Evolutionary conservation across 495 filamentous ascomycete species (phyloP).

Genomic region (Entonaema liquescens): DNA sequence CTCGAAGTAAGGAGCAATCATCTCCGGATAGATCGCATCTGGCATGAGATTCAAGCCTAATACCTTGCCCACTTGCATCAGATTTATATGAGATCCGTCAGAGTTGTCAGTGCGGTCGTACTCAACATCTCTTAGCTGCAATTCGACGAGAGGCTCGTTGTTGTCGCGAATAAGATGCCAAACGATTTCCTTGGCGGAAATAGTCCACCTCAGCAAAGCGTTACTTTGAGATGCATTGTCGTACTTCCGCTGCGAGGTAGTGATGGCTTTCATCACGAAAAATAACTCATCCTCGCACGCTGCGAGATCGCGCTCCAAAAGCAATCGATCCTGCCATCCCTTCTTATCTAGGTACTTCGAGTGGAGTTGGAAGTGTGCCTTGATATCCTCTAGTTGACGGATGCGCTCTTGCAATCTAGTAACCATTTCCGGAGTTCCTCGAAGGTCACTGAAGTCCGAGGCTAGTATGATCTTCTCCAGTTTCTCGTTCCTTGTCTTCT

Average conservation of each 20-base stretch:
- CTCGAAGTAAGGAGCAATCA: constrained; percentile 88
- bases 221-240: constrained; percentile 75
- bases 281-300: constrained; percentile 96
- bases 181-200: constrained; percentile 89
- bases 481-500: constrained; percentile 92
- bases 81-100: constrained; percentile 94
- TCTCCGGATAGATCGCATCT: constrained; percentile 92
- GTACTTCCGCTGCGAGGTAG: constrained; percentile 87
- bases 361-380: constrained; percentile 92
- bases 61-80: constrained; percentile 83
- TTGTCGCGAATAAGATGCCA: constrained; percentile 93
- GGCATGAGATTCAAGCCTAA: constrained; percentile 88
- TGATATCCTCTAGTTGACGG: constrained; percentile 95
- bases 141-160: constrained; percentile 88
- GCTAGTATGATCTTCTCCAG: constrained; percentile 98
- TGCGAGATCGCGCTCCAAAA: constrained; percentile 86
- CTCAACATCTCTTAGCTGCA: constrained; percentile 86
- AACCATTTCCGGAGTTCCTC: constrained; percentile 93
- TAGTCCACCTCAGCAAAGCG: constrained; percentile 86
- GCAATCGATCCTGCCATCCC: constrained; percentile 88
- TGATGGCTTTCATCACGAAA: constrained; percentile 99
- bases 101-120: constrained; percentile 96
- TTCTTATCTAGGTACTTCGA: constrained; percentile 85
- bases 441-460: constrained; percentile 98
- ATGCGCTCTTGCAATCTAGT: constrained; percentile 89